Evolutionary conservation across 306 rosid genomes (phyloP), one percentile per base, ranked within the genome.

Genomic region (Cucumis hystrix): DNA sequence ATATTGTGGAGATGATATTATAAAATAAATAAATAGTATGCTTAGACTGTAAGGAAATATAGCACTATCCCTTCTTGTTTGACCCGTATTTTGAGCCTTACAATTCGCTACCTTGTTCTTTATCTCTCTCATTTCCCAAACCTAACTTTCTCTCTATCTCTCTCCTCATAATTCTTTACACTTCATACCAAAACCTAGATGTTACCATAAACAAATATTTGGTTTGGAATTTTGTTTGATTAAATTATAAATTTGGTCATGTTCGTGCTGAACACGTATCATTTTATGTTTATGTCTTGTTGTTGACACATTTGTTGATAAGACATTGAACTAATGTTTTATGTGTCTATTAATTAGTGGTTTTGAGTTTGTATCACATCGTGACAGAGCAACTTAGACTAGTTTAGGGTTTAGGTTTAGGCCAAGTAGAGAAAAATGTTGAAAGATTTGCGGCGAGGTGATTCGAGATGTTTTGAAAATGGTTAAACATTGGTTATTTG

Each of bases 31-130:
- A 72, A 39, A 61, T 61, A 21, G 41, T 14, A 62, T 62, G 61
- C 79, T 77, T 77, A 61, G 35, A 62, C 58, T 45, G 25, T 8
- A 77, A 77, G 79, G 28, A 62, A 62, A 77, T 28, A 40, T 49
- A 45, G 17, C 25, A 59, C 79, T 60, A 61, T 74, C 78, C 47
- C 63, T 74, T 56, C 65, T 57, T 74, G 73, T 49, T 77, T 77
- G 79, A 77, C 79, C 79, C 79, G 25, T 25, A 25, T 45, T 21
- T 62, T 63, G 4, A 40, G 72, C 56, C 79, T 43, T 14, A 47
- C 18, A 77, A 62, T 77, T 21, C 71, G 79, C 59, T 23, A 15
- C 41, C 41, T 63, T 77, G 71, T 63, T 61, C 51, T 45, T 45
- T 45, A 10, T 45, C 51, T 41, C 23, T 58, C 25, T n/a, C 55